Percentiles rank a stretch among this genome's conserved stretches.
phyloP scores from a whole-genome alignment of 306 rosid species.

The Pachyrhizus erosus region DNA sequence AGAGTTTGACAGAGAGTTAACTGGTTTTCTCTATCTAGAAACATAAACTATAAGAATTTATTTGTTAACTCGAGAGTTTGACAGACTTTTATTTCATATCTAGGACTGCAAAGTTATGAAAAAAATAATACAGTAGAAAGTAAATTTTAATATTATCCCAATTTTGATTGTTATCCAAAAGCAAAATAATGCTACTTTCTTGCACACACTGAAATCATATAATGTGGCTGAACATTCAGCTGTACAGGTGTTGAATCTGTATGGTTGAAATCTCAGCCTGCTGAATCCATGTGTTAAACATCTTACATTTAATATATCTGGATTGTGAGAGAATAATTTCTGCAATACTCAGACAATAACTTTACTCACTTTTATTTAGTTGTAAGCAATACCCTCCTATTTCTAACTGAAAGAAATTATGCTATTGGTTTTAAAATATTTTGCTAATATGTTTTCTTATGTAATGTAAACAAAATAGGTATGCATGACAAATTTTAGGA shows the following conservation, averaged over 20 bases:
- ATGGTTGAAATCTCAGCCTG: conserved; percentile 9
- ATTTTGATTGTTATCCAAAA: background rate
- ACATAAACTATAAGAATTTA: too few species aligned
- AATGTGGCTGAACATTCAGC: conserved; percentile 19
- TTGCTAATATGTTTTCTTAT: background rate
- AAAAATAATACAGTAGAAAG: background rate
- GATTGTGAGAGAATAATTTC: background rate
- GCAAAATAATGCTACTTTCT: background rate
- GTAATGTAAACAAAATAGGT: conserved; percentile 15
- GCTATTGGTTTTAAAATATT: background rate
- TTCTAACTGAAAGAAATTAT: conserved; percentile 6
- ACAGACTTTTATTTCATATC: background rate
- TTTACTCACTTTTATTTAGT: background rate
- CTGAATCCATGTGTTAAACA: background rate
- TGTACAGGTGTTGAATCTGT: background rate
- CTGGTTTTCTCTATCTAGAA: too few species aligned
- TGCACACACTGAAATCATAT: background rate
- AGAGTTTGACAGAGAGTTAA: too few species aligned
- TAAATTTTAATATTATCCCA: background rate
- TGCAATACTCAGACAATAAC: background rate
- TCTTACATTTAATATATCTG: background rate
- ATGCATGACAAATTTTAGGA: background rate
- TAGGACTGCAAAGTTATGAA: background rate
- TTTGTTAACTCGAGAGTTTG: too few species aligned
- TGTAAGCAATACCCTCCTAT: background rate